Percentiles rank a stretch among this genome's conserved stretches.
phyloP scores from a whole-genome alignment of 176 grass and related monocot genomes.

The Puya raimondii region DNA sequence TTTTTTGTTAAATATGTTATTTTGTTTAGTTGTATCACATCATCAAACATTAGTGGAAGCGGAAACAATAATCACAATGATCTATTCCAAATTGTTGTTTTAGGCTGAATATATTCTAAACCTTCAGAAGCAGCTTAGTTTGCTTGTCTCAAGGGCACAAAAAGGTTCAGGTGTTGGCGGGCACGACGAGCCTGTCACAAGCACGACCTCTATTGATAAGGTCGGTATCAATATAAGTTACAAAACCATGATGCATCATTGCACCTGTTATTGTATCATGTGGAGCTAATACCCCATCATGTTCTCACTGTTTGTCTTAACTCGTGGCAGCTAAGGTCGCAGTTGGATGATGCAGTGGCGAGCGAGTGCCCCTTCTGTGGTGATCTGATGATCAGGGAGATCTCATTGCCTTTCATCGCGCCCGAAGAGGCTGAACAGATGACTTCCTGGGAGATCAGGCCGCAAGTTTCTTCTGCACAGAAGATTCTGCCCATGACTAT shows the following conservation, averaged over 20 bases:
- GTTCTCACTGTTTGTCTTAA: neutral
- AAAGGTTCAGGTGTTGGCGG: slow-evolving; percentile 36
- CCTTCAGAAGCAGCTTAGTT: slow-evolving; percentile 73
- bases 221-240: slow-evolving; percentile 19
- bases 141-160: slow-evolving; percentile 48
- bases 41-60: too few species aligned
- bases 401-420: slow-evolving; percentile 69
- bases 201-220: slow-evolving; percentile 55
- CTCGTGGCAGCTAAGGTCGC: slow-evolving; percentile 55
- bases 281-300: slow-evolving; percentile 13
- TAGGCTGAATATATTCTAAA: slow-evolving; percentile 87
- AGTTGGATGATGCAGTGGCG: slow-evolving; percentile 81
- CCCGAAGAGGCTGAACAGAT: slow-evolving; percentile 49
- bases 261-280: too few species aligned
- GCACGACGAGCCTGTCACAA: slow-evolving; percentile 44
- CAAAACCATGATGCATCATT: slow-evolving; percentile 3
- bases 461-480: slow-evolving; percentile 30
- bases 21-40: too few species aligned
- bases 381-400: slow-evolving; percentile 92
- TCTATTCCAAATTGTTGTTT: slow-evolving; percentile 14
- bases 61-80: neutral
- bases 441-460: slow-evolving; percentile 88
- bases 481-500: slow-evolving; percentile 80
- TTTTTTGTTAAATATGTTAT: too few species aligned
- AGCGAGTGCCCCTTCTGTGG: slow-evolving; percentile 94